Evolutionary conservation across 2,329 filamentous ascomycete species (phyloP), one percentile per base, ranked within the genome.

Genomic region (Hypomyces rosellus): DNA sequence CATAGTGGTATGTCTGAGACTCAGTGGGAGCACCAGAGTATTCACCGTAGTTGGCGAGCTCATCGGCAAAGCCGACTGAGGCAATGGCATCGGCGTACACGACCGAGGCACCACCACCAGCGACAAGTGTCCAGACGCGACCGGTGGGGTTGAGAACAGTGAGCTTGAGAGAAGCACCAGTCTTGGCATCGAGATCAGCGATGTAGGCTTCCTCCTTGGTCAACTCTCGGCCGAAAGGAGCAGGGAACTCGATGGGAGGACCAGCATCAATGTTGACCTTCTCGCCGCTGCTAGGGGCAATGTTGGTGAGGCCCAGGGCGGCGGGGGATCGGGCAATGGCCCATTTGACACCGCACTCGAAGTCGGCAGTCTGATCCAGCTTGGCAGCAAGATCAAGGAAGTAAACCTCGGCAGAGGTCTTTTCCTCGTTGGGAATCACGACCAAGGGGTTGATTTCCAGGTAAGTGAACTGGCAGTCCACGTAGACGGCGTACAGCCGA

Each of bases 381-480:
- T 99, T 99, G 69, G 93, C 93, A 64, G 93, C 93, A 69, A 99
- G 81, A 77, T 99, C 93, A 62, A 99, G 84, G 85, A 99, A 99
- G 82, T 96, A 83, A 49, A 99, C 93, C 39, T 90, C 86, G 51
- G 93, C 93, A 52, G 90, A 96, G 61, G 92, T 97, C 68, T 82
- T 87, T 63, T 91, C 85, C 60, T 82, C 86, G 72, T 97, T 97
- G 71, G 93, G 93, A 65, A 99, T 92, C 69, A 96, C 93, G 55
- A 99, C 93, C 58, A 99, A 79, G 62, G 93, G 93, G 84, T 99
- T 99, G 81, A 99, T 99, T 76, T 99, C 93, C 63, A 99, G 89
- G 79, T 99, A 99, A 67, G 93, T 97, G 83, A 99, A 99, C 75
- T 99, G 93, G 84, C 89, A 95, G 80, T 99, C 93, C 59, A 97